Evolutionary conservation across 75 land plant species (phyloP).

Genomic region (Selaginella moellendorffii): DNA sequence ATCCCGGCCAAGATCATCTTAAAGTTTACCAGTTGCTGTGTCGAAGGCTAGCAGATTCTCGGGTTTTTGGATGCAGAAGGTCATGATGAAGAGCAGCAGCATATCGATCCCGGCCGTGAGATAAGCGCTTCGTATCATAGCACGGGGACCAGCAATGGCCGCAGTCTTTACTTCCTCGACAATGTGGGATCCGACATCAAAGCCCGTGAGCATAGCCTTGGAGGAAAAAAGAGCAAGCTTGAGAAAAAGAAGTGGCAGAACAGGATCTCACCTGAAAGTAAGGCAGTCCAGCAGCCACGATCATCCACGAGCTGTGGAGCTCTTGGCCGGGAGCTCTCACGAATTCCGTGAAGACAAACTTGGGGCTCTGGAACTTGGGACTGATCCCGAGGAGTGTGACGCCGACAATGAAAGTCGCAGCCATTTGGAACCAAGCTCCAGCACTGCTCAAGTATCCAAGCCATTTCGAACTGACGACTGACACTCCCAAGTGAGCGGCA

Average conservation of each 20-base stretch:
- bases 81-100: conserved; percentile 1
- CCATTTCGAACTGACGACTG: conserved; percentile 3
- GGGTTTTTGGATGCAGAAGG: conserved; percentile 9
- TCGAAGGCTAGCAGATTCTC: background rate
- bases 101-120: background rate
- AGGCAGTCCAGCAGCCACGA: conserved; percentile 1
- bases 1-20: no score
- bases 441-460: background rate
- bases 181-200: conserved; percentile 7
- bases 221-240: no score
- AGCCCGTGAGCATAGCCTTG: conserved; percentile 9
- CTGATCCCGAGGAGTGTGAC: background rate
- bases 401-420: background rate
- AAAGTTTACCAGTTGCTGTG: conserved; percentile 7
- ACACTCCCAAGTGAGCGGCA: background rate
- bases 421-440: conserved; percentile 8
- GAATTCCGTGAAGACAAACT: conserved; percentile 8
- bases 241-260: no score
- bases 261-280: no score
- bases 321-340: conserved; percentile 3
- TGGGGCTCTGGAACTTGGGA: background rate
- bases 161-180: no score
- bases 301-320: background rate
- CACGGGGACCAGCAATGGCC: conserved; percentile 8
- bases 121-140: conserved; percentile 9